A percentile compares a stretch with the other conserved stretches of the same genome.
These are phyloP conservation scores for Pythium brachiatum DNA, from an alignment of 352 stramenopile species.

Conservation along the genomic window DNA sequence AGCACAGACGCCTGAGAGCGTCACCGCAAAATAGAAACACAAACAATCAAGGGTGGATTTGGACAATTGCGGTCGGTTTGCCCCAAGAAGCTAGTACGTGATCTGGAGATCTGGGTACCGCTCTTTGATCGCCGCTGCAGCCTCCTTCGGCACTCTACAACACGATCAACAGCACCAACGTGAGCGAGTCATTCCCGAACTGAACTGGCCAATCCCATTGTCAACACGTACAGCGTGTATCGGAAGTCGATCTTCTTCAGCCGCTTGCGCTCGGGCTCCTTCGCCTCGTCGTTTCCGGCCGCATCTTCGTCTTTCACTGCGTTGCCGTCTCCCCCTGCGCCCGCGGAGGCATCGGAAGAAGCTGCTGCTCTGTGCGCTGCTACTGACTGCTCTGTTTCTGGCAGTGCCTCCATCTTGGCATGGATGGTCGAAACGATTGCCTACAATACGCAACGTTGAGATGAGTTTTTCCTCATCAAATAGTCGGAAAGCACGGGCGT, in stretches of 20 bases:
- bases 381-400: slow-evolving; percentile 25
- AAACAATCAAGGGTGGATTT: neutral
- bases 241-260: slow-evolving; percentile 89
- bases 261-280: slow-evolving; percentile 75
- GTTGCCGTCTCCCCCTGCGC: slow-evolving; percentile 5
- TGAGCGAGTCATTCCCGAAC: neutral
- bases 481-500: too few relatives aligned
- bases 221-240: slow-evolving; percentile 75
- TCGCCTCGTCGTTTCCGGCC: slow-evolving; percentile 30
- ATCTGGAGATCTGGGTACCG: slow-evolving; percentile 64
- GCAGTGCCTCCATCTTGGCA: slow-evolving; percentile 68
- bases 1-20: neutral
- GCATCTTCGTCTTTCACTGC: slow-evolving; percentile 23
- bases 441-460: slow-evolving; percentile 14
- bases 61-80: neutral
- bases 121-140: slow-evolving; percentile 65
- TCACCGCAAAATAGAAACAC: neutral
- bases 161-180: neutral
- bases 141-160: slow-evolving; percentile 82
- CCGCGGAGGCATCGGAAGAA: slow-evolving; percentile 1
- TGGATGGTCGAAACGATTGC: slow-evolving; percentile 74
- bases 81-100: slow-evolving; percentile 31
- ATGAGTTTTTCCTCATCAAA: too few relatives aligned
- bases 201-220: neutral
- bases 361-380: neutral